A percentile compares a stretch with the other conserved stretches of the same genome.
phyloP scores from a whole-genome alignment of 2,329 filamentous ascomycete species.

The Periconia digitata region DNA sequence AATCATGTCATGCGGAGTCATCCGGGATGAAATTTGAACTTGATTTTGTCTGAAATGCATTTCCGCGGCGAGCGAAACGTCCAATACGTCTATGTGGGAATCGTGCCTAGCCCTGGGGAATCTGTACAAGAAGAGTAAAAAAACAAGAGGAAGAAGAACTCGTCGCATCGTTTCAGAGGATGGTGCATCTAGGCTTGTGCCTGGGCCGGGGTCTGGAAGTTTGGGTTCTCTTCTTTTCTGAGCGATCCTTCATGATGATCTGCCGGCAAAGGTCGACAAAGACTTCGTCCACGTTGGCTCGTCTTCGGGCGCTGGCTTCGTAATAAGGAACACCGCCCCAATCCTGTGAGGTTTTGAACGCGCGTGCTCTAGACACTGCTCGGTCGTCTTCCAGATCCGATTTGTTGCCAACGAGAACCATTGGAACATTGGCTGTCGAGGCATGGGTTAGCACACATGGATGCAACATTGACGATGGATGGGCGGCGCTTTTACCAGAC shows the following conservation, averaged over 20 bases:
- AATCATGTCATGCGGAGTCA: background rate
- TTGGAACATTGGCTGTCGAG: conserved; percentile 67
- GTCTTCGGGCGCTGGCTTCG: conserved; percentile 79
- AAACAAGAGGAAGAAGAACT: conserved; percentile 2
- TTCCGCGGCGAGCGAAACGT: conserved; percentile 11
- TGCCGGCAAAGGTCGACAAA: conserved; percentile 84
- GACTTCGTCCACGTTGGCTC: conserved; percentile 87
- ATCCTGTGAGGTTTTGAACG: conserved; percentile 80
- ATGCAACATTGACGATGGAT: background rate
- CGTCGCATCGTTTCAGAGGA: conserved; percentile 12
- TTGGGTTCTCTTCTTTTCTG: conserved; percentile 16
- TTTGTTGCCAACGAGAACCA: conserved; percentile 86
- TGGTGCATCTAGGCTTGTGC: conserved; percentile 14
- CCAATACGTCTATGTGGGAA: conserved; percentile 18
- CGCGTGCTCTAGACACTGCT: conserved; percentile 73
- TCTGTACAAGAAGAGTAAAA: conserved; percentile 5
- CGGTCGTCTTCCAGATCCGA: conserved; percentile 86
- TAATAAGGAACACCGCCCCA: conserved; percentile 91
- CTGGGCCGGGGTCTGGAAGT: background rate
- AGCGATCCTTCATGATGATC: conserved; percentile 74
- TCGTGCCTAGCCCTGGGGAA: conserved; percentile 4
- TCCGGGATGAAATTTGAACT: background rate
- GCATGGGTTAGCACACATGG: background rate
- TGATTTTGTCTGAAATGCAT: background rate
- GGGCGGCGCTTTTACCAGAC: conserved; percentile 47